Base-by-base conservation (phyloP, 345 rosid species). In the Nephelium lappaceum region DNA sequence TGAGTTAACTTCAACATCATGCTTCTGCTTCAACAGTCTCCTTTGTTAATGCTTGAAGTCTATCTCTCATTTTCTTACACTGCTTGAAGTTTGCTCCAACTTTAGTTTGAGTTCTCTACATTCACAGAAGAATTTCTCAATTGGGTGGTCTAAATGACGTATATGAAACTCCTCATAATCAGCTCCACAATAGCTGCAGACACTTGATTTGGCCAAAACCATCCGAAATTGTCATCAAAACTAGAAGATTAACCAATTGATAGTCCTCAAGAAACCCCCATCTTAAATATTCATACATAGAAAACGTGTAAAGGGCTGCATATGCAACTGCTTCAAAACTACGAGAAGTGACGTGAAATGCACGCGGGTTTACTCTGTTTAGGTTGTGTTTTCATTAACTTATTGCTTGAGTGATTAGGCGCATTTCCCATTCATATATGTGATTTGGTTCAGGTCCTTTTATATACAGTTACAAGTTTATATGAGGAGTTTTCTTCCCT, bases 121-220 rank as follows among this genome's bases (percentile, higher is more conserved):
- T n/a, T n/a, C n/a, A n/a, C n/a, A n/a, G n/a, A n/a, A n/a, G n/a
- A n/a, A n/a, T n/a, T n/a, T n/a, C n/a, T n/a, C n/a, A n/a, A n/a
- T n/a, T n/a, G 45, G 92, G 89, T 95, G 97, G 64, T 93, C 98
- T 16, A 69, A 53, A 85, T 93, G 99, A 84, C 99, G 93, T 80
- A 89, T 90, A 73, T 92, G 97, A 78, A 95, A 95, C 80, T 89
- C 84, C 86, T 92, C 96, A 64, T 93, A 71, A 95, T 91, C 98
- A 93, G 82, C 7, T 31, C 16, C 58, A 77, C n/a, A 73, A 73
- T 38, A 23, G 6, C 31, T 73, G 41, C 67, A 41, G 41, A 41
- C 67, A 72, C 49, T 36, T 36, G 11, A 27, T 55, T 55, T 16
- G 19, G 61, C 41, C 65, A 23, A 55, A 24, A 71, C 27, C 1